Evolutionary conservation across 228 moss, liverwort and hornwort genomes (phyloP).

Genomic region (Sphagnum magellanicum): DNA sequence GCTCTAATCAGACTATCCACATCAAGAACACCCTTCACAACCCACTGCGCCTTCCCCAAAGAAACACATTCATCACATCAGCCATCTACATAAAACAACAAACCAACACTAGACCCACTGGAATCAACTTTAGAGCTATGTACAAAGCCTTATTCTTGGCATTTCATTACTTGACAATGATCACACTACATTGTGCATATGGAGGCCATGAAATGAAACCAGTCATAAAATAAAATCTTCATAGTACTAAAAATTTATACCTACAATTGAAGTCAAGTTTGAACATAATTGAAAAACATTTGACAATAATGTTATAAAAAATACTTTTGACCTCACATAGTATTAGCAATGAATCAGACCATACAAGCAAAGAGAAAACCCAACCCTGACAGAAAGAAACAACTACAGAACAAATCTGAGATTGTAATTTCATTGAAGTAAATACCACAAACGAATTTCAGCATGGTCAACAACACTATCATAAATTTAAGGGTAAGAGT

Average conservation of each 20-base stretch:
- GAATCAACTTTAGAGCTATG: background rate
- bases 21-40: conserved; percentile 27
- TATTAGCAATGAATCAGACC: background rate
- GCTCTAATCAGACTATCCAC: conserved; percentile 35
- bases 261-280: too few species aligned
- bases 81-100: background rate
- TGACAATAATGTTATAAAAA: too few species aligned
- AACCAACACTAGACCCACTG: background rate
- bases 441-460: background rate
- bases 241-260: background rate
- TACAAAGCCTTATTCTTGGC: too few species aligned
- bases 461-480: background rate
- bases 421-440: background rate
- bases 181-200: background rate
- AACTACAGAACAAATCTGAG: background rate
- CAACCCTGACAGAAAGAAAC: too few species aligned
- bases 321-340: too few species aligned
- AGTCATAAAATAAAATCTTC: background rate
- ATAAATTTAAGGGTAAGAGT: background rate
- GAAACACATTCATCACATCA: background rate
- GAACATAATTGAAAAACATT: too few species aligned
- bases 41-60: conserved; percentile 15
- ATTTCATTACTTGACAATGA: too few species aligned
- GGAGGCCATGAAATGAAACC: background rate
- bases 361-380: background rate